These are phyloP conservation scores for Venturia pyrina DNA, from an alignment of 2,329 filamentous ascomycete species.

Conservation along the genomic window DNA sequence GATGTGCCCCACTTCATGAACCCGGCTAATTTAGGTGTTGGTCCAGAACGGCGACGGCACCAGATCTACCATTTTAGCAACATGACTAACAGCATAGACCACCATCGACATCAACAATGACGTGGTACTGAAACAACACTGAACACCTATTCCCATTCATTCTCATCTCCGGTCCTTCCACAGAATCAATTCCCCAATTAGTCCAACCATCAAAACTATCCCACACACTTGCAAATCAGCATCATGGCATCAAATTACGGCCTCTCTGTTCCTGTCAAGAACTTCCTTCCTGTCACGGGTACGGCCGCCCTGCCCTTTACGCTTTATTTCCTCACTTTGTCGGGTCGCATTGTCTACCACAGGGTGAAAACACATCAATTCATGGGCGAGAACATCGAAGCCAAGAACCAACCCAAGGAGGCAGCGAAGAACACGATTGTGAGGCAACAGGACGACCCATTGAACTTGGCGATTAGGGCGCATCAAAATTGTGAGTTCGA, in stretches of 20 bases:
- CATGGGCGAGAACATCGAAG: not conserved
- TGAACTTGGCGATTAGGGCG: not conserved
- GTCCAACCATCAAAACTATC: not conserved
- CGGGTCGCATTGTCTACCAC: not conserved
- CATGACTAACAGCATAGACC: not conserved
- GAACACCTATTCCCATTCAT: not conserved
- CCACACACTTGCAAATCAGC: not conserved
- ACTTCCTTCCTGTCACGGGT: not conserved
- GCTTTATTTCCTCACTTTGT: not conserved
- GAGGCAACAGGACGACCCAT: not conserved
- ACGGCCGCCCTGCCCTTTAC: not conserved
- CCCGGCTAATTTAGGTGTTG: not conserved
- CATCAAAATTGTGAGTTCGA: not conserved
- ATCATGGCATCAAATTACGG: not conserved
- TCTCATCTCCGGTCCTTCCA: not conserved
- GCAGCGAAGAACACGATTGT: not conserved
- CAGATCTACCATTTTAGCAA: not conserved
- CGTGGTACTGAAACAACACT: not conserved
- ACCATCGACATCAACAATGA: not conserved
- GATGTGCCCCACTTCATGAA: not conserved
- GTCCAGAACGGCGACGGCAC: not conserved
- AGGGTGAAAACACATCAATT: not conserved
- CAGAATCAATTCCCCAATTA: no score
- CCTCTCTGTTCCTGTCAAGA: not conserved
- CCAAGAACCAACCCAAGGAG: not conserved